Conservation (phyloP, 78 protist genomes). For the Isochrysis galbana region DNA sequence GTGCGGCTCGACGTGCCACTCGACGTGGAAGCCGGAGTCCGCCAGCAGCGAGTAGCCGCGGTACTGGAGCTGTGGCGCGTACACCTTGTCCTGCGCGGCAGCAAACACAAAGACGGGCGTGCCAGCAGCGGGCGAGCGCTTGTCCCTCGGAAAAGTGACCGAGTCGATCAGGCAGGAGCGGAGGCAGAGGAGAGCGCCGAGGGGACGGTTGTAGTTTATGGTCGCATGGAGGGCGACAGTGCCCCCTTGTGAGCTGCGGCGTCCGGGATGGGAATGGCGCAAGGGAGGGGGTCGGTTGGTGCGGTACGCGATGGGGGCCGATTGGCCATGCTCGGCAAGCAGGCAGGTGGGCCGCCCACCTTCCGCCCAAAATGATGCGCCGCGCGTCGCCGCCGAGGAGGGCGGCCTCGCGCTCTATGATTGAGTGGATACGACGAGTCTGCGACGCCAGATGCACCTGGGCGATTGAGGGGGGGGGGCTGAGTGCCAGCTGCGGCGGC, state of each 20-base stretch:
- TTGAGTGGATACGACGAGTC: not conserved
- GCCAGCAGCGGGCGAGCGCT: not conserved
- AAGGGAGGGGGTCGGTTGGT: no score
- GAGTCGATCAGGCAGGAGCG: not conserved
- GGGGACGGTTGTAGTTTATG: no score
- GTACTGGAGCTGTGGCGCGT: not conserved
- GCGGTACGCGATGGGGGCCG: no score
- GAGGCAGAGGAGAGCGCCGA: no score
- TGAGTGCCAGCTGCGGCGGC: not conserved
- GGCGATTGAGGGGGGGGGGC: not conserved
- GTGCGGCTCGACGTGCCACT: conserved; percentile 4
- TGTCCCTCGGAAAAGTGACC: not conserved
- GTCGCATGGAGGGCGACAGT: no score
- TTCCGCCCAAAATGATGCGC: not conserved
- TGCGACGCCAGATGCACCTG: not conserved
- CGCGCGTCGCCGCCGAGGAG: not conserved
- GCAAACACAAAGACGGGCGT: conserved; percentile 1
- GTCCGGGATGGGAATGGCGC: no score
- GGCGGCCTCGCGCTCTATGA: not conserved
- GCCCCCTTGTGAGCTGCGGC: no score
- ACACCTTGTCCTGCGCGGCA: not conserved
- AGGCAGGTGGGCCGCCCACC: no score
- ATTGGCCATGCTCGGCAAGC: no score
- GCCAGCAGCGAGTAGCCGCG: not conserved
- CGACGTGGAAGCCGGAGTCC: not conserved